These are phyloP conservation scores for Penium margaritaceum DNA, from an alignment of 139 green algal species.

Conservation along the genomic window DNA sequence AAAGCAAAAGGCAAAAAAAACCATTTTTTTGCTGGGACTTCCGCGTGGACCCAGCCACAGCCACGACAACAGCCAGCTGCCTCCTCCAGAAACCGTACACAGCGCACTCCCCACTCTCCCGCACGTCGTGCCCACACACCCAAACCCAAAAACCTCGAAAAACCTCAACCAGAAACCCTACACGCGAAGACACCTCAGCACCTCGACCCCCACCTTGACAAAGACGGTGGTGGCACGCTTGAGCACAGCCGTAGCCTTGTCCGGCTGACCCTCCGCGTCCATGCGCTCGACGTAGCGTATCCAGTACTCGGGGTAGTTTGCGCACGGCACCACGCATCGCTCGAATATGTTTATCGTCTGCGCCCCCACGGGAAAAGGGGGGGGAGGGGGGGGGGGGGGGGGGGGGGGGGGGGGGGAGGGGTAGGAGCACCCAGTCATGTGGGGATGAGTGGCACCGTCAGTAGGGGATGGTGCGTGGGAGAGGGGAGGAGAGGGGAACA, in stretches of 20 bases:
- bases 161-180: neutral
- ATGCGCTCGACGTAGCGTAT: constrained; percentile 65
- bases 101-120: neutral
- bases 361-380: neutral
- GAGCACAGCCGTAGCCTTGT: constrained; percentile 46
- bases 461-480: no score
- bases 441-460: no score
- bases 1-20: no score
- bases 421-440: no score
- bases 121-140: neutral
- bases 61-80: neutral
- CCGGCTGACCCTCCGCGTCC: constrained; percentile 47
- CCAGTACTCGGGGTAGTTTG: constrained; percentile 79
- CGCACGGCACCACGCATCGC: constrained; percentile 74
- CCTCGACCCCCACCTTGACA: constrained; percentile 54
- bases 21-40: no score
- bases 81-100: neutral
- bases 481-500: no score
- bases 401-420: neutral
- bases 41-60: no score
- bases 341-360: constrained; percentile 62
- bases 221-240: constrained; percentile 54
- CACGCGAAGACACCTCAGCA: neutral
- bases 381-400: neutral
- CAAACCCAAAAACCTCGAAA: neutral